Percentiles rank a stretch among this genome's conserved stretches.
These are phyloP conservation scores for Talaromyces sp. DNA, from an alignment of 2,329 filamentous ascomycete genomes.

Conservation along the genomic window DNA sequence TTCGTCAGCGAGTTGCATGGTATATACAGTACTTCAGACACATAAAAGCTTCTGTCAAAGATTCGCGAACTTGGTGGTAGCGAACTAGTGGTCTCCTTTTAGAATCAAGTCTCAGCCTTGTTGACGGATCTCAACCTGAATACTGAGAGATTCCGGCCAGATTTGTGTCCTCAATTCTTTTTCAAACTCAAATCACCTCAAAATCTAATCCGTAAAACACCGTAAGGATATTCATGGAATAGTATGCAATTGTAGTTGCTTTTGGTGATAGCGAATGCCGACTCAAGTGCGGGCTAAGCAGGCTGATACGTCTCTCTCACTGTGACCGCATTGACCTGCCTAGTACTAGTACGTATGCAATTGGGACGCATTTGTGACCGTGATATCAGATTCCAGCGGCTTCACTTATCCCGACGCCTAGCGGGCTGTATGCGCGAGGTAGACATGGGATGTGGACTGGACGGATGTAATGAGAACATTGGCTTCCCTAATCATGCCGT, in stretches of 20 bases:
- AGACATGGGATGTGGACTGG: neutral
- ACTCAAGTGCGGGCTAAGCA: neutral
- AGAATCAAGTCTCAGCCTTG: neutral
- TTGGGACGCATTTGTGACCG: neutral
- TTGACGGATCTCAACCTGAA: no score
- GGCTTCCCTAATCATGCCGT: neutral
- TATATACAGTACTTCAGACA: neutral
- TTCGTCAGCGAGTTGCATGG: neutral
- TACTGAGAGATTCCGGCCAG: neutral
- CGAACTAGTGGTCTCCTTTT: neutral
- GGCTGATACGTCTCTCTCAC: neutral
- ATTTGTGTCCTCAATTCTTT: no score
- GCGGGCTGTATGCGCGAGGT: neutral
- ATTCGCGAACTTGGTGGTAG: neutral
- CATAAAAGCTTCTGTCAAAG: neutral
- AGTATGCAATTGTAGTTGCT: neutral
- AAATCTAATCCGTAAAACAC: neutral
- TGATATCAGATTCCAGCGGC: neutral
- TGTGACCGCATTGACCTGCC: neutral
- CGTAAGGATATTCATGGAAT: neutral
- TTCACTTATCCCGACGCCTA: neutral
- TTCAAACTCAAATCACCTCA: neutral
- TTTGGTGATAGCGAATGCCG: neutral
- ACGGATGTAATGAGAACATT: neutral
- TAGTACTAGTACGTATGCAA: neutral